These are phyloP conservation scores for Dalbergia cochinchinensis DNA, from an alignment of 306 rosid species.

Conservation along the genomic window DNA sequence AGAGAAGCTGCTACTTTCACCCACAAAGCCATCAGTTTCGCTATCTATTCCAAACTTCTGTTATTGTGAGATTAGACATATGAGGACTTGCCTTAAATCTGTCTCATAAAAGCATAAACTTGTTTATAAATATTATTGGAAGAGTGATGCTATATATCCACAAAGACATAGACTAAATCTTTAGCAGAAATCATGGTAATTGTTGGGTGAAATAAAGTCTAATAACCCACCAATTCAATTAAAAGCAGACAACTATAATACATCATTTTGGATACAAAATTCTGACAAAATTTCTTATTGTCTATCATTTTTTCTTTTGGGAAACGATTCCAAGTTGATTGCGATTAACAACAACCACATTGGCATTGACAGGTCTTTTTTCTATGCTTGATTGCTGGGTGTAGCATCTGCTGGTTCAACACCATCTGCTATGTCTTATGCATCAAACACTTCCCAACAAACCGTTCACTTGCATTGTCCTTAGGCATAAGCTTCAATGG, in stretches of 20 bases:
- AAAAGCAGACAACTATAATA: too few relatives aligned
- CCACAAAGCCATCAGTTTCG: background rate
- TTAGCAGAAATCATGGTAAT: too few relatives aligned
- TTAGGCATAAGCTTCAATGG: slow-evolving; percentile 80
- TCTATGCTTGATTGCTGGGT: slow-evolving; percentile 80
- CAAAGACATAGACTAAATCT: too few relatives aligned
- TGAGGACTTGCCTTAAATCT: background rate
- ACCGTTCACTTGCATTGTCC: slow-evolving; percentile 76
- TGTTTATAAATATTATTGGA: too few relatives aligned
- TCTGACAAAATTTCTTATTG: too few relatives aligned
- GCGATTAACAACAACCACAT: background rate
- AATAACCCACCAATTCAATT: too few relatives aligned
- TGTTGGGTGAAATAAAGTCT: too few relatives aligned
- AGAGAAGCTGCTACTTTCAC: background rate
- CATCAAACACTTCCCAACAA: slow-evolving; percentile 61
- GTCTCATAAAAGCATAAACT: background rate
- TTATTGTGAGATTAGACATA: background rate
- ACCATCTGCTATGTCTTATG: slow-evolving; percentile 83
- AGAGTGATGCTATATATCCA: too few relatives aligned
- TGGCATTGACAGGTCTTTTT: slow-evolving; percentile 66
- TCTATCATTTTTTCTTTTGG: background rate
- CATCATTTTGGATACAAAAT: too few relatives aligned
- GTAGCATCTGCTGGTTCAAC: slow-evolving; percentile 92
- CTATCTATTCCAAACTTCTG: background rate
- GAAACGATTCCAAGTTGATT: background rate